Evolutionary conservation across 2,329 filamentous ascomycete genomes (phyloP).

Genomic region (Alternaria dauci): DNA sequence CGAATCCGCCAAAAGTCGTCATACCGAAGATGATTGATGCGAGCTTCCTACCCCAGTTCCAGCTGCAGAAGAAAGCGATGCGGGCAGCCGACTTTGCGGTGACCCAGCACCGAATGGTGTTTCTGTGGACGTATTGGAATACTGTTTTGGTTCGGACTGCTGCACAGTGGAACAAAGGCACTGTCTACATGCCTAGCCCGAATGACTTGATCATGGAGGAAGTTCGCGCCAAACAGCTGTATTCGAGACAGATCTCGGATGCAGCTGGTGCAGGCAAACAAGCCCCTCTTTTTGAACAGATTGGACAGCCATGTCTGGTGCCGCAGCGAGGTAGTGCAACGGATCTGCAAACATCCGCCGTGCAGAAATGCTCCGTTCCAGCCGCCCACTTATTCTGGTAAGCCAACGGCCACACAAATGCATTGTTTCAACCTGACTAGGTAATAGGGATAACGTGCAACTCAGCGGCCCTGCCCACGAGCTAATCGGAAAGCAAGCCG

Average conservation of each 20-base stretch:
- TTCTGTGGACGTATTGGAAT: conserved; percentile 50
- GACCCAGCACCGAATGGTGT: conserved; percentile 45
- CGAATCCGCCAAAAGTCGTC: conserved; percentile 37
- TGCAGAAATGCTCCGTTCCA: conserved; percentile 44
- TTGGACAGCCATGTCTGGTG: conserved; percentile 45
- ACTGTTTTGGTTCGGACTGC: conserved; percentile 40
- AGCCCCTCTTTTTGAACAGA: conserved; percentile 44
- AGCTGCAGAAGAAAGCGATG: conserved; percentile 32
- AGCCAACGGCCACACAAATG: conserved; percentile 34
- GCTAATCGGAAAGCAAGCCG: conserved; percentile 49
- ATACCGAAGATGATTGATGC: conserved; percentile 46
- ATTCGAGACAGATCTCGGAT: conserved; percentile 44
- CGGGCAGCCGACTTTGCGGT: conserved; percentile 37
- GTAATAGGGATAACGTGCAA: conserved; percentile 47
- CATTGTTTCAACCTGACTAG: conserved; percentile 44
- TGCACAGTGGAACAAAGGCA: conserved; percentile 41
- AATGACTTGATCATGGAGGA: conserved; percentile 47
- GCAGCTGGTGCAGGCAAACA: conserved; percentile 43
- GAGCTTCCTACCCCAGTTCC: conserved; percentile 48
- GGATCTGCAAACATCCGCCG: conserved; percentile 38
- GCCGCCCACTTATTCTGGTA: conserved; percentile 49
- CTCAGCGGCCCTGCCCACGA: conserved; percentile 46
- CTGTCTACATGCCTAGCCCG: conserved; percentile 44
- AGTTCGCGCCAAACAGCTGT: conserved; percentile 45
- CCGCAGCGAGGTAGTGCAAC: conserved; percentile 20